phyloP scores from a whole-genome alignment of 495 filamentous ascomycete species.

The Cairneyella variabilis region DNA sequence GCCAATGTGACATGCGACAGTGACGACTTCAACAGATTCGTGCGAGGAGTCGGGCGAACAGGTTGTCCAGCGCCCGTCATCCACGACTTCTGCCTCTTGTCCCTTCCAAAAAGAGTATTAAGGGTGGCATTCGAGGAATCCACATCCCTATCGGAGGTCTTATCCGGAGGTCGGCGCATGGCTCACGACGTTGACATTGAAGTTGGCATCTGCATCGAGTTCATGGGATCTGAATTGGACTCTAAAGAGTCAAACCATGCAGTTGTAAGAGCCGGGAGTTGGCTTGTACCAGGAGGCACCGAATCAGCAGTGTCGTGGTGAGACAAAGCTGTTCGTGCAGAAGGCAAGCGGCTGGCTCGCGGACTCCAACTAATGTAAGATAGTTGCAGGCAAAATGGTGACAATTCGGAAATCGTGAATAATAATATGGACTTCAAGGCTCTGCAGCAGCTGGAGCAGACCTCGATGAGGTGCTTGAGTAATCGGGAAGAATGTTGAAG shows the following conservation, averaged over 20 bases:
- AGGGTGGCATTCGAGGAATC: conserved; percentile 67
- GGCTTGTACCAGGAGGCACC: conserved; percentile 7
- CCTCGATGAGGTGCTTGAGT: too few species aligned
- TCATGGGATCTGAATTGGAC: conserved; percentile 8
- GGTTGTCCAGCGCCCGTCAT: conserved; percentile 43
- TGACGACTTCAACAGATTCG: conserved; percentile 15
- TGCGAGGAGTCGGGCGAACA: conserved; percentile 37
- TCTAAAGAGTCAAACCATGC: conserved; percentile 6
- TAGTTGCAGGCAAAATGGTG: neutral
- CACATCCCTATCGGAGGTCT: conserved; percentile 38
- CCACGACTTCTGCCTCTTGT: conserved; percentile 58
- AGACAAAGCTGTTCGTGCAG: conserved; percentile 8
- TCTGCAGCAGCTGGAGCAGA: too few species aligned
- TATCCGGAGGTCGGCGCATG: conserved; percentile 29
- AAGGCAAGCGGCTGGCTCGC: neutral
- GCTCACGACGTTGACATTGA: conserved; percentile 2
- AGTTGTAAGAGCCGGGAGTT: neutral
- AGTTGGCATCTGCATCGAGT: conserved; percentile 12
- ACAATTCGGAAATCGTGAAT: neutral
- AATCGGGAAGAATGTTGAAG: too few species aligned
- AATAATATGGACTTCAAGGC: too few species aligned
- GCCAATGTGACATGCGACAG: conserved; percentile 1
- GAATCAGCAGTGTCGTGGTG: neutral
- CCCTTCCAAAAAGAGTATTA: conserved; percentile 59
- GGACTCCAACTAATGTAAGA: neutral